Evolutionary conservation across 2,329 filamentous ascomycete species (phyloP).

Genomic region (Aureobasidium sp.): DNA sequence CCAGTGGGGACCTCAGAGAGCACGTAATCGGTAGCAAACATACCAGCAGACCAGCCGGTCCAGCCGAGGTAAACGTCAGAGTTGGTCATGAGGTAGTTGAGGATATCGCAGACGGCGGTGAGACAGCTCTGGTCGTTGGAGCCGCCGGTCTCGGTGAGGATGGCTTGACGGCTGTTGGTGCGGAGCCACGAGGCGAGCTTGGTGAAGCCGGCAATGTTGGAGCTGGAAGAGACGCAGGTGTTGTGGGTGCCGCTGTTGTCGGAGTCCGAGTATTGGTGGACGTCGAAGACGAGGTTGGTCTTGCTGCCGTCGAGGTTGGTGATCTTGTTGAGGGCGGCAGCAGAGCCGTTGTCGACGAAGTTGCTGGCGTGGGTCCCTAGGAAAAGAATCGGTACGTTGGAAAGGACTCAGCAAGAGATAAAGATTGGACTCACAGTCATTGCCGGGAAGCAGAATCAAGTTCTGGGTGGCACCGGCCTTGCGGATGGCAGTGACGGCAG

Average conservation of each 20-base stretch:
- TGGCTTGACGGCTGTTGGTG: conserved; percentile 32
- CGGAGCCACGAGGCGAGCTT: conserved; percentile 33
- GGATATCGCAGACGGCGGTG: conserved; percentile 28
- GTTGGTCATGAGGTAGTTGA: conserved; percentile 27
- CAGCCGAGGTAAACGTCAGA: conserved; percentile 29
- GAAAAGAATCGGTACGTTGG: too few relatives aligned
- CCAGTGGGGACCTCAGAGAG: conserved; percentile 25
- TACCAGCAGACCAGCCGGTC: conserved; percentile 29
- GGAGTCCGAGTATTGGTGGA: conserved; percentile 37
- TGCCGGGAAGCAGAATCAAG: conserved; percentile 59
- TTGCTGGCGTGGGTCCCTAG: neutral
- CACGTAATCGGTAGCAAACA: conserved; percentile 25
- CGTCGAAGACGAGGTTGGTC: conserved; percentile 33
- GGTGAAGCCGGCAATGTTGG: conserved; percentile 26
- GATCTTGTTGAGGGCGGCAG: conserved; percentile 22
- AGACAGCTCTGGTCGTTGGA: conserved; percentile 30
- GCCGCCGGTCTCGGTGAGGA: conserved; percentile 38
- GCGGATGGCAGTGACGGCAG: conserved; percentile 59
- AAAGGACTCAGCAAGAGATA: too few relatives aligned
- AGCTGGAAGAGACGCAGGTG: conserved; percentile 29
- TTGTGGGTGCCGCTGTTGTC: conserved; percentile 33
- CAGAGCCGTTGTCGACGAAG: conserved; percentile 22
- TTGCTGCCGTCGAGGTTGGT: conserved; percentile 27
- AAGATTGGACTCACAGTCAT: conserved; percentile 29
- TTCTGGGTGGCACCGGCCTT: conserved; percentile 55